These are phyloP conservation scores for Corchorus capsularis DNA, from an alignment of 345 rosid species.

Conservation along the genomic window DNA sequence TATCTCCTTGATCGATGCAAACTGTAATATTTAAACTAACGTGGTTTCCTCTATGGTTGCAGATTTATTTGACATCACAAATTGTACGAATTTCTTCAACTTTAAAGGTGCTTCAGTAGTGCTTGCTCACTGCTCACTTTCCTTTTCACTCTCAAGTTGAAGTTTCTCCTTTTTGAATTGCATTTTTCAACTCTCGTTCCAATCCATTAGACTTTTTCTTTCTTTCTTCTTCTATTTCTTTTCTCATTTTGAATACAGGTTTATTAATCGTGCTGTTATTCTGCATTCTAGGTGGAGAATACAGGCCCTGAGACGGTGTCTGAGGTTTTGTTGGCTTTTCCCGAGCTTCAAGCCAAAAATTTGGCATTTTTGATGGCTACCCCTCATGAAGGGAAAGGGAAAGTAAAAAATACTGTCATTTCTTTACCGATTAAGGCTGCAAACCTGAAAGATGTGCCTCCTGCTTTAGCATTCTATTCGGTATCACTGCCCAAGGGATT, in stretches of 20 bases:
- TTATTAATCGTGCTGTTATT: conserved; percentile 4
- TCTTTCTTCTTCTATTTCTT: not conserved
- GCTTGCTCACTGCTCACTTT: not conserved
- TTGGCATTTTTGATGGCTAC: conserved; percentile 67
- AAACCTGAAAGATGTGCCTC: conserved; percentile 56
- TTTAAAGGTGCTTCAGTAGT: conserved; percentile 57
- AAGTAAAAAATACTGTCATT: conserved; percentile 43
- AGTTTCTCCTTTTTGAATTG: not conserved
- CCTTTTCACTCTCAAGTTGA: not conserved
- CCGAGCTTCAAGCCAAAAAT: conserved; percentile 64
- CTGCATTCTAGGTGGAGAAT: conserved; percentile 60
- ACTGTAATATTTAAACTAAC: conserved; percentile 10
- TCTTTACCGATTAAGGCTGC: conserved; percentile 49
- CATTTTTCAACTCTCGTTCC: not conserved
- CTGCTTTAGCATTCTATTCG: conserved; percentile 55
- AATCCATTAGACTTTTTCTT: not conserved
- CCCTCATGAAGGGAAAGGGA: conserved; percentile 67
- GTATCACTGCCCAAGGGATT: conserved; percentile 65
- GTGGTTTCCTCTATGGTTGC: conserved; percentile 26
- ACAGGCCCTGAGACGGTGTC: conserved; percentile 64
- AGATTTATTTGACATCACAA: conserved; percentile 89
- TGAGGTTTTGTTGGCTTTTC: conserved; percentile 69
- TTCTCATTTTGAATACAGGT: not conserved
- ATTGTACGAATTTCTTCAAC: conserved; percentile 68
- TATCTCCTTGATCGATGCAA: not conserved